Percentiles rank a stretch among this genome's conserved stretches.
Conservation (phyloP, 2,329 filamentous ascomycete genomes). For the Tolypocladium paradoxum region DNA sequence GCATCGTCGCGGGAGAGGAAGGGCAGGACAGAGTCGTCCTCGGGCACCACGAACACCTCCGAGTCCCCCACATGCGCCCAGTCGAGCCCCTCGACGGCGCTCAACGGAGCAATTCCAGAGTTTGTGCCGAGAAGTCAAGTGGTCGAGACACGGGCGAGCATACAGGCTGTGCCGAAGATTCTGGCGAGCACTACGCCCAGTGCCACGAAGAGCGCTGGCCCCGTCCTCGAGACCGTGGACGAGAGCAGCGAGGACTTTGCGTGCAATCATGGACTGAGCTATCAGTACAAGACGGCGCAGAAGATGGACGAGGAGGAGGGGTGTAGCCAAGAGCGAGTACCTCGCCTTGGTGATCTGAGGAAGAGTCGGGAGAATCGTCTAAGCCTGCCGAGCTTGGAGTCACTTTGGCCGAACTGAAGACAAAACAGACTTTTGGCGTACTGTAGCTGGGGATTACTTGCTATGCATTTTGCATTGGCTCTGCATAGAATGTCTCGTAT, state of each 20-base stretch:
- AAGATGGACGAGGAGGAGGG: neutral
- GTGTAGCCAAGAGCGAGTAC: neutral
- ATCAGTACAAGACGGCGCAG: neutral
- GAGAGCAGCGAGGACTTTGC: slow-evolving; percentile 11
- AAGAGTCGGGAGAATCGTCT: neutral
- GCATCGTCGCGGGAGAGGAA: neutral
- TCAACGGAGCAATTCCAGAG: slow-evolving; percentile 17
- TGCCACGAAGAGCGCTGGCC: neutral
- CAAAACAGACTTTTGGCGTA: too few species aligned
- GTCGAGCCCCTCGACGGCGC: slow-evolving; percentile 6
- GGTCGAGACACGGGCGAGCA: neutral
- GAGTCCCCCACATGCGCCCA: neutral
- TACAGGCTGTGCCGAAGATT: neutral
- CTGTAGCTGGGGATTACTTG: neutral
- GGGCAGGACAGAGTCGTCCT: neutral
- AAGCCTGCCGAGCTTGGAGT: slow-evolving; percentile 3
- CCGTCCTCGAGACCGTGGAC: slow-evolving; percentile 14
- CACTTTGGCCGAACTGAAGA: slow-evolving; percentile 1
- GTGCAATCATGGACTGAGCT: slow-evolving; percentile 5
- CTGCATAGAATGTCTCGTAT: neutral
- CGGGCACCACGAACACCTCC: neutral
- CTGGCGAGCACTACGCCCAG: neutral
- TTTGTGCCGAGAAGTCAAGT: slow-evolving; percentile 17
- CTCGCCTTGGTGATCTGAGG: neutral
- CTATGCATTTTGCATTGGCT: neutral